Base-by-base conservation (phyloP, 345 rosid species). In the Gossypium sturtianum region DNA sequence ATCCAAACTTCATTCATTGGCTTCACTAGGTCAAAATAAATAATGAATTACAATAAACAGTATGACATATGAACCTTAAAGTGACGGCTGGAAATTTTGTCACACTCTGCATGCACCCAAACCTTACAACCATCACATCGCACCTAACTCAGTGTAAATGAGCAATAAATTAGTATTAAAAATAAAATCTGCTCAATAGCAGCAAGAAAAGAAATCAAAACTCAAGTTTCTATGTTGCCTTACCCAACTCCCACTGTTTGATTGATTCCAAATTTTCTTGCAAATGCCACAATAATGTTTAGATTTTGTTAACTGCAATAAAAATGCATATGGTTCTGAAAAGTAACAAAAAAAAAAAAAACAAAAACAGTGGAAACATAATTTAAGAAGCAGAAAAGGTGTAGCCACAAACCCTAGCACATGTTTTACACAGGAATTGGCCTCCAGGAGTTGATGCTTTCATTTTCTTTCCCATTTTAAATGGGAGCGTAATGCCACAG, bases 71-170 rank as follows among this genome's bases (percentile, higher is more conserved):
- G 65, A 34, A 93, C 99, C 99, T 91, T 88, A 79, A 95, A 93
- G 81, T 75, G 83, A 75, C 76, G 83, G 74, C 84, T 83, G 57
- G 93, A 88, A 78, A 95, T 93, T 78, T 84, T 91, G 80, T 95
- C 98, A 75, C 99, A 95, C 77, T 77, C 92, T 23, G 96, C 90
- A 79, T 95, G 99, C 57, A 93, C 87, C 99, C 99, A 95, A 78
- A 88, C 89, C 83, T 95, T 92, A 81, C 99, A 95, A 53, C 97
- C 89, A 85, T 90, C 93, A 72, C 99, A 95, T 2, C 98, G 91
- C 75, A 93, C 98, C 98, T 95, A 73, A 72, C 71, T 75, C 74
- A 74, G 63, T 47, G 66, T 41, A 48, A 47, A 56, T 1, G 76
- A 70, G 58, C 38, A 34, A 60, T 41, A 61, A 48, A 12, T 56